Percentiles rank a stretch among this genome's conserved stretches.
phyloP scores from a whole-genome alignment of 768 basidiomycete genomes.

The Clitopilus passeckerianus region DNA sequence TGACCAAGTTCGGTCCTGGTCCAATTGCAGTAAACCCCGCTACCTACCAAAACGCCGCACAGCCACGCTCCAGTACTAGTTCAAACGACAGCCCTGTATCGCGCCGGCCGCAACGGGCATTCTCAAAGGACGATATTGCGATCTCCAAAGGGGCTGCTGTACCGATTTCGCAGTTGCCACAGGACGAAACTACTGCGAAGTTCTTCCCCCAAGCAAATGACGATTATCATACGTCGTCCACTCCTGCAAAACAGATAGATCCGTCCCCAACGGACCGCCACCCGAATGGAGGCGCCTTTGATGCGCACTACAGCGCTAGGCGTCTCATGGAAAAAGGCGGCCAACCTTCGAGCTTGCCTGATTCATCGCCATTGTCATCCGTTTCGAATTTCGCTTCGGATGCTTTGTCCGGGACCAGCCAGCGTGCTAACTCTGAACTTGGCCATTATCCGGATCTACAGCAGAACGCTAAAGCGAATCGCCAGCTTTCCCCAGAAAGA shows the following conservation, averaged over 20 bases:
- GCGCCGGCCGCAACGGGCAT: conserved; percentile 35
- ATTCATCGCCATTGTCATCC: conserved; percentile 58
- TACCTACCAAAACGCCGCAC: conserved; percentile 24
- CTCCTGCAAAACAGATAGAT: conserved; percentile 51
- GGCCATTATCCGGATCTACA: conserved; percentile 73
- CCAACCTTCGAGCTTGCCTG: conserved; percentile 46
- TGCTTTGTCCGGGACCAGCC: conserved; percentile 24
- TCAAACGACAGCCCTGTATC: conserved; percentile 31
- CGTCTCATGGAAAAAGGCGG: conserved; percentile 38
- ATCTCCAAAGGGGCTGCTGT: conserved; percentile 43
- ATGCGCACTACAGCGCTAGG: conserved; percentile 31
- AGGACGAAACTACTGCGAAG: conserved; percentile 53
- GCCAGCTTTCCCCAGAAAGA: conserved; percentile 50
- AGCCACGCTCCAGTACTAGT: conserved; percentile 53
- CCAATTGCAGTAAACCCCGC: conserved; percentile 16
- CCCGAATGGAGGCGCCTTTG: conserved; percentile 21
- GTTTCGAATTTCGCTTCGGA: conserved; percentile 40
- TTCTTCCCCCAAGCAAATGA: conserved; percentile 46
- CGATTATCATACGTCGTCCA: conserved; percentile 37
- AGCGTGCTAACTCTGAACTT: conserved; percentile 75
- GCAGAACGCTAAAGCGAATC: conserved; percentile 32
- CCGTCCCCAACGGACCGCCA: conserved; percentile 41
- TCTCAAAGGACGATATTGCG: conserved; percentile 57
- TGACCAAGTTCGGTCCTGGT: conserved; percentile 29
- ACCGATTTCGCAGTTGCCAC: conserved; percentile 52